Evolutionary conservation across 345 rosid genomes (phyloP), one percentile per base, ranked within the genome.

Genomic region (Citrus unshiu): DNA sequence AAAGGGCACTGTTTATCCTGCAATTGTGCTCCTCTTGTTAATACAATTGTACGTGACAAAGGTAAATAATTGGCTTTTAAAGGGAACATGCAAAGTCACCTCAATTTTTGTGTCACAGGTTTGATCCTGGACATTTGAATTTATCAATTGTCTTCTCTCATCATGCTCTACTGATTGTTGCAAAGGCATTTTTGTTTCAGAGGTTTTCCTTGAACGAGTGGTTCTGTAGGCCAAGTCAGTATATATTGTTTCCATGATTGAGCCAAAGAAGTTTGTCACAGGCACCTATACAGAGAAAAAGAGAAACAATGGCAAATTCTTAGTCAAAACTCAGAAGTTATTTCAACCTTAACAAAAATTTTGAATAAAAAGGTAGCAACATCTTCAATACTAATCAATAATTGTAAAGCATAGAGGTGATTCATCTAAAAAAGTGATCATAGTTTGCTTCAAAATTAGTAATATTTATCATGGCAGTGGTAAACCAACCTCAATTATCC

Each of bases 191-290:
- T 75, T 62, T 27, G 81, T 72, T 57, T 71, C 54, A 57, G 83
- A 77, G 34, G n/a, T 82, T 78, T 80, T 85, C 74, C 80, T 83
- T 75, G 85, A 79, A 73, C 74, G 71, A 70, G 84, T 87, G 72
- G 83, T 87, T 76, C 66, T 68, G 84, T 96, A 96, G 54, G 97
- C 90, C 74, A 86, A 89, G 81, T 91, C 94, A 30, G 98, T 94
- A 79, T 90, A 94, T 64, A 93, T 80, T 12, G 97, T 91, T 89
- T 96, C 98, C 99, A 94, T 94, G 65, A 96, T 97, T 8, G 98
- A 96, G 68, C 98, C 98, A 34, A 94, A 96, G 91, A 96, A 94
- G 84, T 91, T 94, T 4, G 98, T 96, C 81, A 94, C 98, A 0
- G 98, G 95, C 69, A 93, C 98, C 98, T 96, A 79, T n/a, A 73